Evolutionary conservation across 1,139 yeast genomes (phyloP).

Genomic region (Candida freyschussii): DNA sequence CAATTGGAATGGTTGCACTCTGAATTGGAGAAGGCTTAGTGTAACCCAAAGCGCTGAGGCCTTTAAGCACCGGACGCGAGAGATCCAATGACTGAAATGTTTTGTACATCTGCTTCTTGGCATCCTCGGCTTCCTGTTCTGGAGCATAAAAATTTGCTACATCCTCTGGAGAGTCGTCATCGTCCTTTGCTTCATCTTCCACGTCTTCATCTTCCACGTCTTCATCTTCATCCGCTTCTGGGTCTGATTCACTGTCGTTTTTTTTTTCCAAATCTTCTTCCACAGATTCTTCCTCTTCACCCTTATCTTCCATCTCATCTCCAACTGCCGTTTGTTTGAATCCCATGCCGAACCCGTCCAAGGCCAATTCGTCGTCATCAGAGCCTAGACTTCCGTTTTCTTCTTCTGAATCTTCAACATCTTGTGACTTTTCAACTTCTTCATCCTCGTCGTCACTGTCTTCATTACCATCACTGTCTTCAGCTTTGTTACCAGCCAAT

Average conservation of each 20-base stretch:
- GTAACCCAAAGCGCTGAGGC: constrained; percentile 76
- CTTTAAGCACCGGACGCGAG: constrained; percentile 86
- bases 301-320: constrained; percentile 33
- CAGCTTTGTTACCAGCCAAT: constrained; percentile 43
- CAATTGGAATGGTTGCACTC: constrained; percentile 88
- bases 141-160: constrained; percentile 64
- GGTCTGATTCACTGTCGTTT: constrained; percentile 27
- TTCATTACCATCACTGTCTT: constrained; percentile 30
- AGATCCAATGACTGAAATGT: constrained; percentile 74
- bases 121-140: constrained; percentile 43
- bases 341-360: constrained; percentile 77
- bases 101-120: constrained; percentile 44
- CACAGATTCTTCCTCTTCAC: constrained; percentile 28
- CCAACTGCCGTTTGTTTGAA: constrained; percentile 29
- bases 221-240: constrained; percentile 25
- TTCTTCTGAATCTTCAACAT: constrained; percentile 33
- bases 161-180: constrained; percentile 67
- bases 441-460: constrained; percentile 34
- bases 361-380: constrained; percentile 39
- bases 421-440: constrained; percentile 32
- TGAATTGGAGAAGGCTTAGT: constrained; percentile 90
- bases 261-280: constrained; percentile 29
- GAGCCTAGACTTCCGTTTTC: constrained; percentile 35
- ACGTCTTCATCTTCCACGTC: constrained; percentile 14
- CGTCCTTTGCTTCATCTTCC: constrained; percentile 33